These are phyloP conservation scores for Psilocybe sp. DNA, from an alignment of 768 basidiomycete genomes.

Conservation along the genomic window DNA sequence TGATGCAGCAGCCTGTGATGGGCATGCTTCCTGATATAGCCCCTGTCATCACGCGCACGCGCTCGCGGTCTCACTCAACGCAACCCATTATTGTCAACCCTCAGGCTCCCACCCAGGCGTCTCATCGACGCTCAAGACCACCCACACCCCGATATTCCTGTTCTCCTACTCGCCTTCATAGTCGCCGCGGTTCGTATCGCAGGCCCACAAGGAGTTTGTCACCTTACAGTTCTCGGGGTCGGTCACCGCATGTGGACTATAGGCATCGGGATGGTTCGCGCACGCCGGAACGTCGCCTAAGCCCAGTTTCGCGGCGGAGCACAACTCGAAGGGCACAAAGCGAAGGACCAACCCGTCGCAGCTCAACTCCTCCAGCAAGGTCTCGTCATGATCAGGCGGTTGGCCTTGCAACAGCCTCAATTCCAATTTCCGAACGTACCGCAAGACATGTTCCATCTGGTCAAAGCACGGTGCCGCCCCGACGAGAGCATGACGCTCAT, in stretches of 20 bases:
- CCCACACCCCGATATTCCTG: background rate
- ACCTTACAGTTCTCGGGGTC: no score
- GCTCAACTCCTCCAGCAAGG: no score
- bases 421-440: no score
- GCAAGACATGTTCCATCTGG: background rate
- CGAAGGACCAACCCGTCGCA: no score
- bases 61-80: slow-evolving; percentile 17
- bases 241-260: no score
- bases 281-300: no score
- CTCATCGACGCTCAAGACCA: slow-evolving; percentile 5
- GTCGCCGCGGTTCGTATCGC: background rate
- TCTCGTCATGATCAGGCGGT: no score
- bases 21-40: slow-evolving; percentile 3
- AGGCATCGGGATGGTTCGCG: no score
- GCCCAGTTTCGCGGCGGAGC: no score
- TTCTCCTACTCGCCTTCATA: slow-evolving; percentile 4
- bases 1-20: background rate
- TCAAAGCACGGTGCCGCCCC: slow-evolving; percentile 16
- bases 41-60: slow-evolving; percentile 1
- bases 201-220: no score
- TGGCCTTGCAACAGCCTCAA: no score
- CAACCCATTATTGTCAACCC: slow-evolving; percentile 8
- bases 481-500: slow-evolving; percentile 3
- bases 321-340: no score
- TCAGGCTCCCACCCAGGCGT: background rate